Evolutionary conservation across 169 alveolate species (phyloP).

Genomic region (Sarcocystis neurona): DNA sequence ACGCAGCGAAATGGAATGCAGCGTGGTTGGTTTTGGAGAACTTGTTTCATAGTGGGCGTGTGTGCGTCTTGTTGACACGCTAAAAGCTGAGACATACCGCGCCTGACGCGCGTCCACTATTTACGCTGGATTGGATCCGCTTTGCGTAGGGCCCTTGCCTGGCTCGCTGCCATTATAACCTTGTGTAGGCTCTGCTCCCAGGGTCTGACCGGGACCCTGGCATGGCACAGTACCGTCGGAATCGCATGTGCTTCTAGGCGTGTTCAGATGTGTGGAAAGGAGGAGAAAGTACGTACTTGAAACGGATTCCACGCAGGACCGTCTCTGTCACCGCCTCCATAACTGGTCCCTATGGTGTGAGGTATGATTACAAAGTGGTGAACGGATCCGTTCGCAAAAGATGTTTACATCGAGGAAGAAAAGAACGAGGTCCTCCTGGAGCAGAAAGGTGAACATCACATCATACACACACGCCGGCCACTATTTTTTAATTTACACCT

Average conservation of each 20-base stretch:
- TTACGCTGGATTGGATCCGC: no score
- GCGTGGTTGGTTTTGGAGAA: no score
- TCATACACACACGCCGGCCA: background rate
- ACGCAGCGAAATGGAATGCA: no score
- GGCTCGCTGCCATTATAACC: no score
- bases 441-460: background rate
- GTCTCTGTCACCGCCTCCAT: conserved; percentile 6
- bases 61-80: no score
- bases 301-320: conserved; percentile 2
- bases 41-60: no score
- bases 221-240: no score
- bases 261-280: background rate
- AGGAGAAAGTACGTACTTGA: background rate
- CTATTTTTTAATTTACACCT: conserved; percentile 3
- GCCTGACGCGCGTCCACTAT: no score
- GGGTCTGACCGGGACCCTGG: no score
- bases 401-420: conserved; percentile 60
- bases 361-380: background rate
- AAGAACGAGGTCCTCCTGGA: conserved; percentile 63
- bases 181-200: no score
- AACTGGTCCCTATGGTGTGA: conserved; percentile 10
- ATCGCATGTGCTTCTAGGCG: background rate
- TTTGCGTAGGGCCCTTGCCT: no score
- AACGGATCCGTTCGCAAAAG: background rate
- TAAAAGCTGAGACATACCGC: no score